Base-by-base conservation (phyloP, 768 basidiomycete genomes). In the Termitomyces sp. region DNA sequence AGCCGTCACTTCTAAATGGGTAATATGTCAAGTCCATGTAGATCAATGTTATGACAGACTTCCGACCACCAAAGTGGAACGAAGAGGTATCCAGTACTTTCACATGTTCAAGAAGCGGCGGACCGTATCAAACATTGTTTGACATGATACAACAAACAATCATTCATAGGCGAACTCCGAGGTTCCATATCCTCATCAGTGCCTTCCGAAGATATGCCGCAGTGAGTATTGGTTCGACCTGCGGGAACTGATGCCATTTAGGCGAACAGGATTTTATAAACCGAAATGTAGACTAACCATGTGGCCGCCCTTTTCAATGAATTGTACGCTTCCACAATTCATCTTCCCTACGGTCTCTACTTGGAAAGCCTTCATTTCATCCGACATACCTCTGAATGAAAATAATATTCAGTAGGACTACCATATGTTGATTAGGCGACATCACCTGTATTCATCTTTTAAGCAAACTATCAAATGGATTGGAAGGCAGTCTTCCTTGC, bases 281-380 rank as follows among this genome's bases (percentile, higher is more conserved):
- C 30, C 4, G 1, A 9, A 30, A 16, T 12, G 9, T 16, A 16
- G 13, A 57, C 48, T 33, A 3, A 50, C 56, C 56, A 57, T 57
- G 32, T 57, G 56, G 1, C 56, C 56, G 7, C 56, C 56, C 18
- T 20, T 40, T 26, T 57, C 56, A 33, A 57, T 57, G 22, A 50
- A 6, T 36, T 57, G 56, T 6, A 57, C 56, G 14, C 48, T 57
- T 43, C 56, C 56, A 36, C 46, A 43, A 12, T n/a, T 49, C 55
- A 56, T 56, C 37, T 33, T 56, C 9, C 30, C 39, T 2, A 56
- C 39, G 0, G 47, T 50, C 18, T 57, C 56, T 10, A 57, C 24
- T 33, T 57, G 56, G 14, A 57, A 57, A 10, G 56, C 42, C 30
- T 57, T 57, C 56, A 57, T 57, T 20, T 57, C 56, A 16, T 57